Conservation (phyloP, 305 asterid species). For the Caryopteris hybrid region DNA sequence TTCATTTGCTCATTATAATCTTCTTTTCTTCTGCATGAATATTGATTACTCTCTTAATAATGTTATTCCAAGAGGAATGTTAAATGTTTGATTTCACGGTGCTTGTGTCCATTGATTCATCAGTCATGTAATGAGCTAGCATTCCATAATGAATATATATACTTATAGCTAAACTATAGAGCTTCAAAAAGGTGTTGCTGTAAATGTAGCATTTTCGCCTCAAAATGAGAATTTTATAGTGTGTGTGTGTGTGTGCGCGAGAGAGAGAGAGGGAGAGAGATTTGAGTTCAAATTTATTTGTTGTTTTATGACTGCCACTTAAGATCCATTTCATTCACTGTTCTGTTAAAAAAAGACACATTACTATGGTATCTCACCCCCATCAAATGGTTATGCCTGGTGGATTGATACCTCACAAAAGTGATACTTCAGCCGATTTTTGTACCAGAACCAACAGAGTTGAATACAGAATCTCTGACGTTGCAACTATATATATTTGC, state of each 20-base stretch:
- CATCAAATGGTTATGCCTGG: not conserved
- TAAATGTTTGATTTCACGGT: not conserved
- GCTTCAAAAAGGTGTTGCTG: not conserved
- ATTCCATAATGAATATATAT: too few relatives aligned
- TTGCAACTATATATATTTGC: constrained; percentile 19
- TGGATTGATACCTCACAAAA: not conserved
- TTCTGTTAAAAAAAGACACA: not conserved
- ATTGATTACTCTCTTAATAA: not conserved
- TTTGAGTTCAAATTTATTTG: not conserved
- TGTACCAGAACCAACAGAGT: too few relatives aligned
- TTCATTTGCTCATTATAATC: not conserved
- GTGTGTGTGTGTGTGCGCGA: too few relatives aligned
- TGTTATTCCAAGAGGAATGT: not conserved
- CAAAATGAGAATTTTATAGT: too few relatives aligned
- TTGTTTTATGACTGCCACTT: not conserved
- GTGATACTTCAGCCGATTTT: too few relatives aligned
- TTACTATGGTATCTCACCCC: not conserved
- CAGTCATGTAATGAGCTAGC: too few relatives aligned
- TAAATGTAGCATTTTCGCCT: not conserved
- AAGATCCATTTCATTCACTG: not conserved
- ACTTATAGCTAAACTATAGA: too few relatives aligned
- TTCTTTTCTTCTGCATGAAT: constrained; percentile 2
- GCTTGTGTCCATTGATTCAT: not conserved
- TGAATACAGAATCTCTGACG: not conserved
- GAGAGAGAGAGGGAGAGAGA: too few relatives aligned